Conservation (phyloP, 768 basidiomycete species). For the Hortiboletus campestris region DNA sequence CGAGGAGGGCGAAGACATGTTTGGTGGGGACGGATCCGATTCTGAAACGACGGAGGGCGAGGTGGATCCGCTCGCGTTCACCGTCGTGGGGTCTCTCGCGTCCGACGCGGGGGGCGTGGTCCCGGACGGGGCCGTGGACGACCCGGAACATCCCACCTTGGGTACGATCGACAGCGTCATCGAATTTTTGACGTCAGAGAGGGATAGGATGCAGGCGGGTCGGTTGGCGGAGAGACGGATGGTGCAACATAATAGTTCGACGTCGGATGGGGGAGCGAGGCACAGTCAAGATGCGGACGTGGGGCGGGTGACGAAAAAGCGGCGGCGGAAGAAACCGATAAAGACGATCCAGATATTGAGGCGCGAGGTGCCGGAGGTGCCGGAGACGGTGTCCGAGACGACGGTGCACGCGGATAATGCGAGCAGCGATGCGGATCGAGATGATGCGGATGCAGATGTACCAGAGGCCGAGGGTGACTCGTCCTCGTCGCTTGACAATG, state of each 20-base stretch:
- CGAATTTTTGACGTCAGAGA: constrained; percentile 72
- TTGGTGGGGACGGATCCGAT: constrained; percentile 24
- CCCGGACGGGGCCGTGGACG: constrained; percentile 21
- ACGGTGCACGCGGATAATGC: constrained; percentile 22
- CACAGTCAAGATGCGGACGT: constrained; percentile 38
- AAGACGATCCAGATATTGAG: constrained; percentile 31
- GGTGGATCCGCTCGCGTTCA: constrained; percentile 24
- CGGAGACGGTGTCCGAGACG: constrained; percentile 24
- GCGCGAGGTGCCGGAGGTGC: constrained; percentile 15
- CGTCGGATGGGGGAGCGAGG: constrained; percentile 38
- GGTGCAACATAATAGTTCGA: constrained; percentile 30
- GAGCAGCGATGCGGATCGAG: constrained; percentile 29
- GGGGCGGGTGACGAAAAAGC: constrained; percentile 36
- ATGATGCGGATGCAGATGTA: constrained; percentile 12
- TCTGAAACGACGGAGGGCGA: constrained; percentile 39
- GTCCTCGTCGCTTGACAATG: constrained; percentile 30
- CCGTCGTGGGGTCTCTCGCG: constrained; percentile 25
- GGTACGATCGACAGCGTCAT: constrained; percentile 73
- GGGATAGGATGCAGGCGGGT: constrained; percentile 53
- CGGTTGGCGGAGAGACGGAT: constrained; percentile 29
- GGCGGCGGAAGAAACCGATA: constrained; percentile 37
- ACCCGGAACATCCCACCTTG: constrained; percentile 56
- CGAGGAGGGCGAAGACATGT: constrained; percentile 8
- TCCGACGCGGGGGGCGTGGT: constrained; percentile 26
- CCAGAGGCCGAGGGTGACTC: constrained; percentile 24